A percentile compares a stretch with the other conserved stretches of the same genome.
Evolutionary conservation across 129 eudicot species (phyloP).

Genomic region (Glebionis coronaria): DNA sequence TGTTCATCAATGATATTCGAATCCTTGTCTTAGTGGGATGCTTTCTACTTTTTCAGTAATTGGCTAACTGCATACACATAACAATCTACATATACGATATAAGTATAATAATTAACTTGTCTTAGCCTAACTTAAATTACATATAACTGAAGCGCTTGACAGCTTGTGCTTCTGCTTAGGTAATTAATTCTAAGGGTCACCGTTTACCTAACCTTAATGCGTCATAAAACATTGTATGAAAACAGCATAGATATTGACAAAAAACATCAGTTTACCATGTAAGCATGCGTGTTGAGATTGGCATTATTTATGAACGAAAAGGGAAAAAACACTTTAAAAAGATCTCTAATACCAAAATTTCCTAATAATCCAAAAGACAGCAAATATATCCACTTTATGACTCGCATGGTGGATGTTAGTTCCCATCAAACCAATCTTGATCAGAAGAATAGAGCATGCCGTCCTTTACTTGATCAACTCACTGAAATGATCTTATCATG

Average conservation of each 20-base stretch:
- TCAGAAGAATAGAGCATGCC: background rate
- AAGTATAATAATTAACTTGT: no score
- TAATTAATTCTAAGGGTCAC: background rate
- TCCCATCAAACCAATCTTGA: background rate
- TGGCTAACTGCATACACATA: no score
- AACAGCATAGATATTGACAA: no score
- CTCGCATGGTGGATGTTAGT: background rate
- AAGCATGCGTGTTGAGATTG: no score
- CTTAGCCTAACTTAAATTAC: background rate
- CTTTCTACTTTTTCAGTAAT: no score
- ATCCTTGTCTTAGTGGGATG: no score
- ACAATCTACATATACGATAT: no score
- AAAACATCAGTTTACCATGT: no score
- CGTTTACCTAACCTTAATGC: background rate
- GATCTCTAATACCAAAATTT: slow-evolving; percentile 3
- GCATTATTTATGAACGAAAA: no score
- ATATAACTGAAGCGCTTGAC: background rate
- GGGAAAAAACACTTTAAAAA: background rate
- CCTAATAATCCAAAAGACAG: background rate
- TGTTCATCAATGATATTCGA: background rate
- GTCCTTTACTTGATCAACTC: background rate
- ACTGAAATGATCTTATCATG: background rate
- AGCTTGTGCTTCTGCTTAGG: background rate
- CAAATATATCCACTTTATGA: background rate
- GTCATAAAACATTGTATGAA: no score